phyloP scores from a whole-genome alignment of 1,139 yeast genomes.

The Kodamaea fungicola region DNA sequence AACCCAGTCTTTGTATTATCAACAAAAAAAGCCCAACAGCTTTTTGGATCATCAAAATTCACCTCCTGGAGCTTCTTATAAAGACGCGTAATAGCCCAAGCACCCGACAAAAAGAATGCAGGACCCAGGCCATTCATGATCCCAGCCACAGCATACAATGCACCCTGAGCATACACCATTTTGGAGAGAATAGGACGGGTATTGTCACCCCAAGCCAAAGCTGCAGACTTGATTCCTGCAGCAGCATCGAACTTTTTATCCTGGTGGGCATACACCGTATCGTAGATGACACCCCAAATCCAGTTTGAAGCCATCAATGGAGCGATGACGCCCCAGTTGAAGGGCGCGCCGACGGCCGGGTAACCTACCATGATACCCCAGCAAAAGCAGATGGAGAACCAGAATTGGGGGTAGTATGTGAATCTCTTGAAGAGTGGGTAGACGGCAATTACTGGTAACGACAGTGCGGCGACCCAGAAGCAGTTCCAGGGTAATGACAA shows the following conservation, averaged over 20 bases:
- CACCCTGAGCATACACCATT: constrained; percentile 65
- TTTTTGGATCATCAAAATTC: constrained; percentile 70
- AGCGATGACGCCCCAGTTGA: constrained; percentile 69
- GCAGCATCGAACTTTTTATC: constrained; percentile 82
- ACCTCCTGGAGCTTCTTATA: constrained; percentile 66
- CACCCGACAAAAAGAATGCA: constrained; percentile 66
- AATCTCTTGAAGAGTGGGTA: constrained; percentile 93
- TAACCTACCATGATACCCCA: constrained; percentile 96
- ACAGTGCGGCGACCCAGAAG: constrained; percentile 76
- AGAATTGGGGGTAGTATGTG: constrained; percentile 91
- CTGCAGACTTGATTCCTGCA: constrained; percentile 94
- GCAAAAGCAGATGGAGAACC: constrained; percentile 77
- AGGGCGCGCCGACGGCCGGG: constrained; percentile 87
- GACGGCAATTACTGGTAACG: constrained; percentile 75
- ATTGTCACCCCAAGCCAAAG: constrained; percentile 84
- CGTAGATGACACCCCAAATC: constrained; percentile 94
- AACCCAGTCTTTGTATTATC: constrained; percentile 81
- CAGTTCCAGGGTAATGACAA: constrained; percentile 75
- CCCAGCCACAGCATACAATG: constrained; percentile 67
- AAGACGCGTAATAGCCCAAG: constrained; percentile 66
- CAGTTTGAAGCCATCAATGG: constrained; percentile 77
- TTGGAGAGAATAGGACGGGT: constrained; percentile 68
- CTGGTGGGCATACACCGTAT: constrained; percentile 96
- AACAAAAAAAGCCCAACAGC: constrained; percentile 80
- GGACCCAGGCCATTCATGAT: constrained; percentile 83